Evolutionary conservation across 176 grass and related monocot species (phyloP), one percentile per base, ranked within the genome.

Genomic region (Carex parvula): DNA sequence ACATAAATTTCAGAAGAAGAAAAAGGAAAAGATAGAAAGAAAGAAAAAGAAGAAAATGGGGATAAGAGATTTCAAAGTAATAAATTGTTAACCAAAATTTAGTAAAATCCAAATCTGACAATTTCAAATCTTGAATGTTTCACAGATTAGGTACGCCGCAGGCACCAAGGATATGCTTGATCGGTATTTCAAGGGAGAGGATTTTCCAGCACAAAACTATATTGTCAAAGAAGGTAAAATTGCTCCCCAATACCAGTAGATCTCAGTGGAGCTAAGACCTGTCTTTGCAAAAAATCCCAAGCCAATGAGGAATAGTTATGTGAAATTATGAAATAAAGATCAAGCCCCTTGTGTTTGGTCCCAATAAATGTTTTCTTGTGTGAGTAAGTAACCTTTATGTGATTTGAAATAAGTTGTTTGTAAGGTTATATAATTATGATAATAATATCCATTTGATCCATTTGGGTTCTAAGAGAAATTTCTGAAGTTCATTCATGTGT

Each of bases 91-190:
- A 76, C 48, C 30, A 55, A 55, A 54, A 26, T 75, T 55, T 76
- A 16, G 24, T 88, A 37, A 35, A 53, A 37, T 79, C 15, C 14
- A 64, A 53, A 63, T 65, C 24, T 83, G 39, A 65, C 41, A 24
- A 21, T 53, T 24, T 48, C 10, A 30, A 83, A 67, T 67, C 59
- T 66, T 67, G 11, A 33, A 70, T 70, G 24, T 76, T 33, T 1
- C 86, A 60, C 88, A 93, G 92, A 87, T 98, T 83, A 91, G 90
- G 70, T 91, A 93, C 3, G 92, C 92, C 0, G 92, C 88, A 26
- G 95, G 95, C 35, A 84, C 87, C 2, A 98, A 90, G 70, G 95
- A 98, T 77, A 98, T 93, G 91, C 85, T 98, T 66, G 89, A 95
- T 62, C 83, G 83, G 55, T 93, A 93, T 83, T 98, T 98, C 91